phyloP scores from a whole-genome alignment of 768 basidiomycete species.

The Mycena leptocephala region DNA sequence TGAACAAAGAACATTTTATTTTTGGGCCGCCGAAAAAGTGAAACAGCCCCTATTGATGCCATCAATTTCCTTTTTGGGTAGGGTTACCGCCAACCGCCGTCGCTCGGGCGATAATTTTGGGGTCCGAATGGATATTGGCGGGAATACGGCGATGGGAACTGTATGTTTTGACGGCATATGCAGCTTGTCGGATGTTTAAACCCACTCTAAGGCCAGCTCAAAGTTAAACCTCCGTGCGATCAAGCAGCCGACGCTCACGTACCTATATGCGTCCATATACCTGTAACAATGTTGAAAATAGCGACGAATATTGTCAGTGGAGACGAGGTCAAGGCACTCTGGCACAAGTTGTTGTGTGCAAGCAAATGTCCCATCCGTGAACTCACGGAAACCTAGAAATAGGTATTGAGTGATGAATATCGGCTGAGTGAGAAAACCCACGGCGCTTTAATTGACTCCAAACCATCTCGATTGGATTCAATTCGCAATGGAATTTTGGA shows the following conservation, averaged over 20 bases:
- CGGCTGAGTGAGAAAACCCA: background rate
- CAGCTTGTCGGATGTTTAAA: slow-evolving; percentile 3
- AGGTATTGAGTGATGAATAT: background rate
- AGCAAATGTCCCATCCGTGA: slow-evolving; percentile 9
- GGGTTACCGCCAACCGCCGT: background rate
- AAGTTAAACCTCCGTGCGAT: background rate
- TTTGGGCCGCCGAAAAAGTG: slow-evolving; percentile 6
- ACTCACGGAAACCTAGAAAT: slow-evolving; percentile 10
- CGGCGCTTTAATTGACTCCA: slow-evolving; percentile 23
- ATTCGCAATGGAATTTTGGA: slow-evolving; percentile 23
- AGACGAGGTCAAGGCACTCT: background rate
- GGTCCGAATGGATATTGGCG: background rate
- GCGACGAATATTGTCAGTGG: background rate
- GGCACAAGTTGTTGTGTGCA: slow-evolving; percentile 6
- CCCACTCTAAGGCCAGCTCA: background rate
- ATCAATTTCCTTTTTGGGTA: background rate
- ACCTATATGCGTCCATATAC: slow-evolving; percentile 24
- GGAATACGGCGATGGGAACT: slow-evolving; percentile 11
- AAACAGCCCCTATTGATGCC: slow-evolving; percentile 12
- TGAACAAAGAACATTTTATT: background rate
- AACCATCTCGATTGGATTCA: slow-evolving; percentile 26
- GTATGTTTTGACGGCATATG: slow-evolving; percentile 5
- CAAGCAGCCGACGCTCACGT: background rate
- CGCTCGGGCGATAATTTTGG: background rate
- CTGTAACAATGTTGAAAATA: slow-evolving; percentile 17